Evolutionary conservation across 148 eudicot species (phyloP).

Genomic region (Vaccinium vitisidaea): DNA sequence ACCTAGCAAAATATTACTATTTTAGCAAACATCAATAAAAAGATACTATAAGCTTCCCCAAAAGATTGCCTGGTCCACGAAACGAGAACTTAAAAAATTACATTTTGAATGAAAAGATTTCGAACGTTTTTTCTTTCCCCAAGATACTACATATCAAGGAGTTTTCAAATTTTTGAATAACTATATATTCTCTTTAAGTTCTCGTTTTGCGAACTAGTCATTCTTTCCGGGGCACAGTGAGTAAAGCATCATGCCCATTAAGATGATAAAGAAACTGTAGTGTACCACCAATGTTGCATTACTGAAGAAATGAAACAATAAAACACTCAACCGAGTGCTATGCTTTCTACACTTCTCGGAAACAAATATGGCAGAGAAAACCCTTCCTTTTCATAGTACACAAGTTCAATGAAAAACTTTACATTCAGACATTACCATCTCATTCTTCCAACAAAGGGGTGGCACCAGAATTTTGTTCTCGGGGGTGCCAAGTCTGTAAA

Average conservation of each 20-base stretch:
- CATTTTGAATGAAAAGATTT: too few species aligned
- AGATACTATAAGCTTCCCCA: too few species aligned
- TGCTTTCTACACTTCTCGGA: neutral
- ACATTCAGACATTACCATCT: neutral
- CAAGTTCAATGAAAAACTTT: neutral
- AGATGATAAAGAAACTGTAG: neutral
- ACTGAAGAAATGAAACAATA: neutral
- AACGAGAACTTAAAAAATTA: too few species aligned
- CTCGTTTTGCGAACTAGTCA: too few species aligned
- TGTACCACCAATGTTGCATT: neutral
- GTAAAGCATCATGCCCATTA: neutral
- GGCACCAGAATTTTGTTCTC: neutral
- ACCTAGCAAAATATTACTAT: slow-evolving; percentile 35
- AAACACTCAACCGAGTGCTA: neutral
- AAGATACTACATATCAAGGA: too few species aligned
- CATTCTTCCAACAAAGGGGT: neutral
- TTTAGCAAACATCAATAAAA: neutral
- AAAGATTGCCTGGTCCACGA: too few species aligned
- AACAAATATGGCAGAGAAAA: neutral
- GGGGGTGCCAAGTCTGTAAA: neutral
- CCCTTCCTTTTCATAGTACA: neutral
- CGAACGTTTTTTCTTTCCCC: too few species aligned
- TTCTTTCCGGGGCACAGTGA: too few species aligned
- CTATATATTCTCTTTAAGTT: too few species aligned
- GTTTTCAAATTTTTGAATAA: too few species aligned